Base-by-base conservation (phyloP, 1,284 basidiomycete genomes). In the Apiotrichum laibachii region DNA sequence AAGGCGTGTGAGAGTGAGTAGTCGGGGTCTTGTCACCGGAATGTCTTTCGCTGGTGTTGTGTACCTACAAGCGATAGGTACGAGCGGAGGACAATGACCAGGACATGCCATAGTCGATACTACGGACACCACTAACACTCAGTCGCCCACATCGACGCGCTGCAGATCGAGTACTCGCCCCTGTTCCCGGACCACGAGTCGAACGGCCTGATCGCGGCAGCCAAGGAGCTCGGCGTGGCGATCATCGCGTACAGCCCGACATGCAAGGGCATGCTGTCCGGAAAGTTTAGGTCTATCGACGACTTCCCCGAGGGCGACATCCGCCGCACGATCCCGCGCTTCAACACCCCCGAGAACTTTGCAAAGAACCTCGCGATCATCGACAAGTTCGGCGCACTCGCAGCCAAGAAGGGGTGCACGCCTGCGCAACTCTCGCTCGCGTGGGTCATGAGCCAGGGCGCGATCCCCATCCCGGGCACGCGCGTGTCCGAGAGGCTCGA, bases 1-100 rank as follows among this genome's bases (percentile, higher is more conserved):
- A 83, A 85, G 47, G 87, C 87, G 6, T 81, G 85, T 43, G 61
- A 64, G 22, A 64, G 68, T 77, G 42, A 69, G 72, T 65, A n/a
- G n/a, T n/a, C n/a, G n/a, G n/a, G n/a, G n/a, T n/a, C n/a, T n/a
- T n/a, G n/a, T n/a, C n/a, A n/a, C n/a, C n/a, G n/a, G n/a, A n/a
- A n/a, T n/a, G n/a, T n/a, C n/a, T n/a, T n/a, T n/a, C n/a, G n/a
- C n/a, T n/a, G n/a, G n/a, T n/a, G n/a, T n/a, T n/a, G n/a, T n/a
- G n/a, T n/a, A n/a, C n/a, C n/a, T n/a, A n/a, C n/a, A n/a, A n/a
- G n/a, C n/a, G n/a, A n/a, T n/a, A n/a, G n/a, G n/a, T n/a, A n/a
- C n/a, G n/a, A n/a, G n/a, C n/a, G n/a, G n/a, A n/a, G n/a, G n/a
- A n/a, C n/a, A n/a, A n/a, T n/a, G n/a, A n/a, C n/a, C n/a, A n/a